Evolutionary conservation across 441 rosid species (phyloP), one percentile per base, ranked within the genome.

Genomic region (Pelargonium myrrhifolium): DNA sequence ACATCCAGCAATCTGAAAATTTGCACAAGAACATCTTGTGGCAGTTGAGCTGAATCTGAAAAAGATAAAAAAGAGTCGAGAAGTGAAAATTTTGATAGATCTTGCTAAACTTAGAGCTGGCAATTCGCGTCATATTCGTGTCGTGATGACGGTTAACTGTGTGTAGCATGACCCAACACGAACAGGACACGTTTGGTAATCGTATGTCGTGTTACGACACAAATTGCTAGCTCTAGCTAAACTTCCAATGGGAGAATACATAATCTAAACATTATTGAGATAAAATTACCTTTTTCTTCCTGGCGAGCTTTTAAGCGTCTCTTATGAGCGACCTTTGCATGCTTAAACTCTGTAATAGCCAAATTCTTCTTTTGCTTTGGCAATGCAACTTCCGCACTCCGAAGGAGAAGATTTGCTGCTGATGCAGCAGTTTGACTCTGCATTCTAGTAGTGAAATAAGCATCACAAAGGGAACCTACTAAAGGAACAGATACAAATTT

Each of bases 301-400:
- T 51, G 79, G 59, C 56, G 78, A 20, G 81, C 74, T 77, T 85
- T 90, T 51, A 64, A 24, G 28, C 74, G 81, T 71, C 92, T 86
- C 78, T 81, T 89, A 26, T 71, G 79, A 65, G 90, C 88, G 74
- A 93, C 87, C 79, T 78, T 89, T 2, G 98, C 91, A 18, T 81
- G 88, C 78, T 85, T 90, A 74, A 83, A 89, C 80, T 90, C 92
- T 20, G 75, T 75, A 65, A 85, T 70, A 26, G 89, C 93, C 65
- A 82, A 68, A 73, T 73, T 87, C 76, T 79, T 90, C 83, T 86
- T 90, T 81, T 93, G 98, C 82, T 93, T 93, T 0, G 97, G 98
- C 65, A 93, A 66, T n/a, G 71, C 71, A 15, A 86, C 82, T 77
- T 89, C 90, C 14, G 84, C 95, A 72, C 92, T 85, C 77, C 82